phyloP scores from a whole-genome alignment of 2,329 filamentous ascomycete species.

The Botrytis galanthina region DNA sequence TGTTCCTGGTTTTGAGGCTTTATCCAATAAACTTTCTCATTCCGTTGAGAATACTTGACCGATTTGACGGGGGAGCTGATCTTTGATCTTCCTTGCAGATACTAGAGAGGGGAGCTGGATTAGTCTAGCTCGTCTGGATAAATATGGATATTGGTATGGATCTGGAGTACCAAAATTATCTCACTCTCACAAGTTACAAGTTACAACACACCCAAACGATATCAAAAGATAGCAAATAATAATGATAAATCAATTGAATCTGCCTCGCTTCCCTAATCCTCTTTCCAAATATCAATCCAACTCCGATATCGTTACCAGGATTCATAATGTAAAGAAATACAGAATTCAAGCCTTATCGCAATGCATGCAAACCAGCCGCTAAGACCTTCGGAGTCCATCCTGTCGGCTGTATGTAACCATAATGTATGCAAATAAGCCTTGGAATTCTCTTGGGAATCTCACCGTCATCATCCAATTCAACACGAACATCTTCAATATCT shows the following conservation, averaged over 20 bases:
- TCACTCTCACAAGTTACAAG: no score
- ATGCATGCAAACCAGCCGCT: not conserved
- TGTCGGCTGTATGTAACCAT: not conserved
- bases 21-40: constrained; percentile 2
- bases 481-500: not conserved
- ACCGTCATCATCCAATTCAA: not conserved
- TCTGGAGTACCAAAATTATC: not conserved
- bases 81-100: constrained; percentile 12
- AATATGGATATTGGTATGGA: not conserved
- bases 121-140: not conserved
- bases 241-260: not conserved
- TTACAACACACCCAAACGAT: not conserved
- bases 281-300: not conserved
- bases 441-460: not conserved
- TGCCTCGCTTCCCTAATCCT: not conserved
- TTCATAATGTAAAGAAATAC: not conserved
- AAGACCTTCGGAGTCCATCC: not conserved
- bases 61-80: constrained; percentile 2
- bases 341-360: not conserved
- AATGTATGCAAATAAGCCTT: not conserved
- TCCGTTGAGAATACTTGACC: not conserved
- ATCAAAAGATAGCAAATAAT: not conserved
- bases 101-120: not conserved
- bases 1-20: not conserved
- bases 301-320: constrained; percentile 5